Conservation (phyloP, 306 rosid species). For the Myrica gale region DNA sequence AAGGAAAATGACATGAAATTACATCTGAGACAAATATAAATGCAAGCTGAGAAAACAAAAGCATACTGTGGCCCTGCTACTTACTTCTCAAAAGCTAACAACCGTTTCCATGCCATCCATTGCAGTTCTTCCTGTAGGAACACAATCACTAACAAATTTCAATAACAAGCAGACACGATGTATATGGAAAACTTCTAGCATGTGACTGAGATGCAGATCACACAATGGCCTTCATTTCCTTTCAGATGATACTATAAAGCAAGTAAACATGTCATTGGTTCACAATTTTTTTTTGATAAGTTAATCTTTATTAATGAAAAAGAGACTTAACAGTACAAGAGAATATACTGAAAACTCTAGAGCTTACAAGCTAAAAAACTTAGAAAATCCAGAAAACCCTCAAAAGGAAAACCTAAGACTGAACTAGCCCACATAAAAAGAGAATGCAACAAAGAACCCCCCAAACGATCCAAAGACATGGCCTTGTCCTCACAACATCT, state of each 20-base stretch:
- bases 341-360: no score
- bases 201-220: background rate
- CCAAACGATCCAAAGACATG: no score
- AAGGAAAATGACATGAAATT: background rate
- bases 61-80: conserved; percentile 21
- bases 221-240: background rate
- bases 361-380: no score
- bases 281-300: no score
- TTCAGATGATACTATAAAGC: background rate
- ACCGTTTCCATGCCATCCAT: conserved; percentile 83
- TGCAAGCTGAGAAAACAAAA: background rate
- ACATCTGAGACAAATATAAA: background rate
- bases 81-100: conserved; percentile 89
- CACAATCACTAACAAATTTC: conserved; percentile 10
- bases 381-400: no score
- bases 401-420: no score
- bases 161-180: conserved; percentile 11
- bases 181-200: conserved; percentile 1
- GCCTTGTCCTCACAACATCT: no score
- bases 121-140: conserved; percentile 86
- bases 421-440: no score
- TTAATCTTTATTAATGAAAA: no score
- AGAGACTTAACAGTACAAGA: no score
- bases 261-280: background rate
- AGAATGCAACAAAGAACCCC: no score